A percentile compares a stretch with the other conserved stretches of the same genome.
Evolutionary conservation across 495 filamentous ascomycete genomes (phyloP).

Genomic region (Penicillium mononematosum): DNA sequence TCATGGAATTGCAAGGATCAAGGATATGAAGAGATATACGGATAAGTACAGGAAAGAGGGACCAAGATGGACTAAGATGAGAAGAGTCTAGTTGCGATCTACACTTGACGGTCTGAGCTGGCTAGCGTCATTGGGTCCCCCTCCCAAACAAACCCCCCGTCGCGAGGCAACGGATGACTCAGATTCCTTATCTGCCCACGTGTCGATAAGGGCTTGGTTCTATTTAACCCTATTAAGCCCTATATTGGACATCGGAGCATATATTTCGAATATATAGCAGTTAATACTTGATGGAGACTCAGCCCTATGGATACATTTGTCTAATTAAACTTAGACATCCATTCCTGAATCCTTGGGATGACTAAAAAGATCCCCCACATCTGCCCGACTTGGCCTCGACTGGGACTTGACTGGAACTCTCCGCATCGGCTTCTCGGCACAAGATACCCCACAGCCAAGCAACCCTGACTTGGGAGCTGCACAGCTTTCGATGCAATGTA

Average conservation of each 20-base stretch:
- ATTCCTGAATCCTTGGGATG: not conserved
- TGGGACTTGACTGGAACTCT: constrained; percentile 9
- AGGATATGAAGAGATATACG: constrained; percentile 7
- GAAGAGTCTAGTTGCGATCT: constrained; percentile 14
- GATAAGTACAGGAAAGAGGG: constrained; percentile 5
- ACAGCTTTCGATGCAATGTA: not conserved
- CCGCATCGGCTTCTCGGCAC: constrained; percentile 31
- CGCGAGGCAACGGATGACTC: constrained; percentile 26
- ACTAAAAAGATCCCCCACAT: constrained; percentile 3
- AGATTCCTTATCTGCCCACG: constrained; percentile 10
- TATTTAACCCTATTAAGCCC: not conserved
- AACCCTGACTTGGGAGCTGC: not conserved
- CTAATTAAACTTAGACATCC: not conserved
- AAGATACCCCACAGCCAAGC: constrained; percentile 16
- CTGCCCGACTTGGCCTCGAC: not conserved
- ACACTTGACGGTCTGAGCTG: constrained; percentile 14
- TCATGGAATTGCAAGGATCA: constrained; percentile 21
- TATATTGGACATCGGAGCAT: not conserved
- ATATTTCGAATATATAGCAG: not conserved
- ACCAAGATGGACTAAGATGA: constrained; percentile 13
- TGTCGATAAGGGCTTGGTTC: constrained; percentile 17
- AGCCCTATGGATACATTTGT: not conserved
- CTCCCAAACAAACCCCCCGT: constrained; percentile 28
- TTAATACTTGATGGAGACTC: not conserved
- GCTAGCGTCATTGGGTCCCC: constrained; percentile 15